Conservation (phyloP, 2,329 filamentous ascomycete species). For the Pezicula rhizophila region DNA sequence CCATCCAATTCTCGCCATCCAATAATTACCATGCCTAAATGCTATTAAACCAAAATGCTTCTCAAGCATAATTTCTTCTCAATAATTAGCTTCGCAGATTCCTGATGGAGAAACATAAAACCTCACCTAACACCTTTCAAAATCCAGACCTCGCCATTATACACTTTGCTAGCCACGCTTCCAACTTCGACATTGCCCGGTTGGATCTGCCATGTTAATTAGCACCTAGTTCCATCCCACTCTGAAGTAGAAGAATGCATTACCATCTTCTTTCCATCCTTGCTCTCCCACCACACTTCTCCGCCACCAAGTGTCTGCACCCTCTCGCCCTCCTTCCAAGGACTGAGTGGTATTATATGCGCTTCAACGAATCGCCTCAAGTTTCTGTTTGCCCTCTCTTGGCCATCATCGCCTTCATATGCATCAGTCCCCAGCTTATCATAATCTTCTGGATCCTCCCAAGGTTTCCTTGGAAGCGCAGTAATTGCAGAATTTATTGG, state of each 20-base stretch:
- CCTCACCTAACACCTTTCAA: conserved; percentile 45
- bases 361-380: conserved; percentile 76
- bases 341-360: conserved; percentile 69
- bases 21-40: no score
- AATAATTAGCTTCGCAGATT: no score
- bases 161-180: conserved; percentile 66
- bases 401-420: conserved; percentile 70
- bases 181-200: conserved; percentile 76
- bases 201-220: conserved; percentile 50
- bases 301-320: conserved; percentile 60
- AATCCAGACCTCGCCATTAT: conserved; percentile 72
- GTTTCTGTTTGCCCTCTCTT: conserved; percentile 71
- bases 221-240: not conserved
- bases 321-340: conserved; percentile 66
- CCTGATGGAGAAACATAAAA: no score
- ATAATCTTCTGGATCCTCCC: conserved; percentile 75
- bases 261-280: conserved; percentile 61
- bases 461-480: conserved; percentile 74
- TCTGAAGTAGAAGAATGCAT: conserved; percentile 26
- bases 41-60: no score
- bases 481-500: conserved; percentile 80
- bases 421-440: conserved; percentile 57
- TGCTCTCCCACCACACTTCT: conserved; percentile 78
- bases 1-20: no score
- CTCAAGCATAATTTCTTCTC: no score